A percentile compares a stretch with the other conserved stretches of the same genome.
Evolutionary conservation across 768 basidiomycete species (phyloP).

Genomic region (Russula griseocarnosa): DNA sequence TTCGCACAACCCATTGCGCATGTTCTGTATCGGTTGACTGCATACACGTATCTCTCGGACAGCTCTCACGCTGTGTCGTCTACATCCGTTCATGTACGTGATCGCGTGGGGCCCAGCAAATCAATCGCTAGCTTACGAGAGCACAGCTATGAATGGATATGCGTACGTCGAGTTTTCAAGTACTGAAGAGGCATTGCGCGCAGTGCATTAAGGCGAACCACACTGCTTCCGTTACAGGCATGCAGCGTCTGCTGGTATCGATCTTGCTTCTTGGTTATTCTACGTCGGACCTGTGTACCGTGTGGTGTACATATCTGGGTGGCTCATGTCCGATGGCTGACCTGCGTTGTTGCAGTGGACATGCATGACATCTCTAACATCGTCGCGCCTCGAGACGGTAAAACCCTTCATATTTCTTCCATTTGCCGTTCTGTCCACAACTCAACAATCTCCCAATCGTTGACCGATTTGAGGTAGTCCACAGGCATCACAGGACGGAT

Average conservation of each 20-base stretch:
- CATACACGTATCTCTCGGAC: background rate
- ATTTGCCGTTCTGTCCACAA: no score
- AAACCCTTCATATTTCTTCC: no score
- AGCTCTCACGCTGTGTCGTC: slow-evolving; percentile 16
- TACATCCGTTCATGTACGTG: slow-evolving; percentile 19
- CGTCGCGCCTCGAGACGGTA: no score
- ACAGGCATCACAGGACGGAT: no score
- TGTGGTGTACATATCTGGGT: slow-evolving; percentile 14
- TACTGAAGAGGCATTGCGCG: slow-evolving; percentile 12
- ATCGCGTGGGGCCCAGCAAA: background rate
- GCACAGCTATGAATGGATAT: slow-evolving; percentile 9
- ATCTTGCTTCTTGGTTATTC: slow-evolving; percentile 14
- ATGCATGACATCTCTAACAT: slow-evolving; percentile 8
- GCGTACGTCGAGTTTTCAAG: slow-evolving; percentile 22
- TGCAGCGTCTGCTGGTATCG: slow-evolving; percentile 18
- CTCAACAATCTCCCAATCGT: no score
- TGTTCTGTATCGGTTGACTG: slow-evolving; percentile 18
- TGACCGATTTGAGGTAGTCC: no score
- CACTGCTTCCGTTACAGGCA: slow-evolving; percentile 11
- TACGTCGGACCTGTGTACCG: slow-evolving; percentile 4
- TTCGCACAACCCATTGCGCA: slow-evolving; percentile 7
- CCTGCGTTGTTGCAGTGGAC: slow-evolving; percentile 5
- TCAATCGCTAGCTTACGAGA: background rate
- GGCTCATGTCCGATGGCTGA: background rate
- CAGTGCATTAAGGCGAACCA: slow-evolving; percentile 4